A percentile compares a stretch with the other conserved stretches of the same genome.
These are phyloP conservation scores for Wallacemonas rigidus DNA, from an alignment of 208 protist genomes.

Conservation along the genomic window DNA sequence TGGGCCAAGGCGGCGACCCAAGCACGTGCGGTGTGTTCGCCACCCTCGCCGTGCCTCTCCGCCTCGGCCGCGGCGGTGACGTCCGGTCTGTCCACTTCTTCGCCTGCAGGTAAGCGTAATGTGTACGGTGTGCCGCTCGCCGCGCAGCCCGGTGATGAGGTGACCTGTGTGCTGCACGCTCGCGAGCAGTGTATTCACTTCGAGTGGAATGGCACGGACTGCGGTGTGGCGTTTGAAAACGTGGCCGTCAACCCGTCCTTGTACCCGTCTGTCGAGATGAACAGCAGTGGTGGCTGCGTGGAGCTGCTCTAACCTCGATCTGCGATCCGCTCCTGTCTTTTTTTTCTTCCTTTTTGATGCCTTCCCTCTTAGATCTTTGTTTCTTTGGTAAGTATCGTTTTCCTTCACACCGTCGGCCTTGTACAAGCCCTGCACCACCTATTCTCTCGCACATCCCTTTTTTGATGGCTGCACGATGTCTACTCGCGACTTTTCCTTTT, in stretches of 20 bases:
- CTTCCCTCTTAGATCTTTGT: background rate
- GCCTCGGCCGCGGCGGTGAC: background rate
- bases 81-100: background rate
- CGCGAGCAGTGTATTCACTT: constrained; percentile 34
- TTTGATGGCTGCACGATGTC: background rate
- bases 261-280: constrained; percentile 61
- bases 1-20: constrained; percentile 19
- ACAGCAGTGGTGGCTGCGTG: constrained; percentile 36
- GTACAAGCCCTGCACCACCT: background rate
- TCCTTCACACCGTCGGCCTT: background rate
- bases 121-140: constrained; percentile 1
- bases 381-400: background rate
- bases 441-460: background rate
- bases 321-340: background rate
- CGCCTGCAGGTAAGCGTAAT: background rate
- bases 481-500: constrained; percentile 15
- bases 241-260: constrained; percentile 36
- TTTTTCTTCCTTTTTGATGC: background rate
- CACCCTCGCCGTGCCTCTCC: background rate
- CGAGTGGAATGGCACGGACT: constrained; percentile 45
- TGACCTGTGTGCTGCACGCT: constrained; percentile 35
- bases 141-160: constrained; percentile 38
- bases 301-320: constrained; percentile 37
- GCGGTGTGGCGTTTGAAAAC: constrained; percentile 43
- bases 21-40: background rate